phyloP scores from a whole-genome alignment of 345 rosid species.

The Capsella bursapastoris region DNA sequence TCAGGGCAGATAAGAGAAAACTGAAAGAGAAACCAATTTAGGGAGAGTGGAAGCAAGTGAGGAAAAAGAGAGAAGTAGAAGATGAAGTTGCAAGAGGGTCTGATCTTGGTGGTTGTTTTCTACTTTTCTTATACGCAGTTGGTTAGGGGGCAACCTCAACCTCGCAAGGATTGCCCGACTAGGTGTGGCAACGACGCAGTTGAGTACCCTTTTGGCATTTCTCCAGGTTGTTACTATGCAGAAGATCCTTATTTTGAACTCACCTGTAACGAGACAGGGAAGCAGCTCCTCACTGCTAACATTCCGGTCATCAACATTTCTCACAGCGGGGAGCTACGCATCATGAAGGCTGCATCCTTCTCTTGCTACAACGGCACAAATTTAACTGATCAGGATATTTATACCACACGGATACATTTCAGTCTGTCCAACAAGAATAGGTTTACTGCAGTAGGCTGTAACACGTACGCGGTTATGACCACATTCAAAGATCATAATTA shows the following conservation, averaged over 20 bases:
- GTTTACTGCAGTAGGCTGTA: conserved; percentile 46
- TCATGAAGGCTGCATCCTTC: background rate
- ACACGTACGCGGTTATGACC: background rate
- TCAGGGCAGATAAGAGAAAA: background rate
- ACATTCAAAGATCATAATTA: background rate
- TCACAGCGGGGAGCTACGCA: conserved; percentile 27
- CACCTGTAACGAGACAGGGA: background rate
- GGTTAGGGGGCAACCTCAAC: background rate
- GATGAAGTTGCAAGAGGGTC: background rate
- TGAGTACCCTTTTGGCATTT: conserved; percentile 49
- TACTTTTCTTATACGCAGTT: background rate
- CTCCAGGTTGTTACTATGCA: conserved; percentile 31
- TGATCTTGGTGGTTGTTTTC: background rate
- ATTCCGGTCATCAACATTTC: background rate
- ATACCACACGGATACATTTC: too few relatives aligned
- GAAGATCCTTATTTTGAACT: conserved; percentile 15
- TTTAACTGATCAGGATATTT: too few relatives aligned
- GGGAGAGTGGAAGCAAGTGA: background rate
- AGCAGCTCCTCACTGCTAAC: background rate
- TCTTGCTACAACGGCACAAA: background rate
- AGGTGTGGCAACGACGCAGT: conserved; percentile 36
- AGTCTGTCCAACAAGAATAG: conserved; percentile 25
- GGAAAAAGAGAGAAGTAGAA: background rate
- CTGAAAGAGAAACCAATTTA: background rate
- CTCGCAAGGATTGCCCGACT: background rate